Evolutionary conservation across 345 rosid genomes (phyloP).

Genomic region (Pistacia atlantica): DNA sequence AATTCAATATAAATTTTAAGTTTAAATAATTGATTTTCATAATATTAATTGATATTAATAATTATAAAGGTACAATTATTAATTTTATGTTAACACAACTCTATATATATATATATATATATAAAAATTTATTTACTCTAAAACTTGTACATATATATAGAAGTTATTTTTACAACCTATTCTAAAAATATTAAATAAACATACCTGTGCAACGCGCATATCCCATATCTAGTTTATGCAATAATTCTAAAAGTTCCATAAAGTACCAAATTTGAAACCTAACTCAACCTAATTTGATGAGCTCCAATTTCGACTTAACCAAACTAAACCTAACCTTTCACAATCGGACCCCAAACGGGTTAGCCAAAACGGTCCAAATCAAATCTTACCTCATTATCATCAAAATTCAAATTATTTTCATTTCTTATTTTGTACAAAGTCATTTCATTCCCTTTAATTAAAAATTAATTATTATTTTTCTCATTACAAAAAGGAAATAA

Average conservation of each 20-base stretch:
- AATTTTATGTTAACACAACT: too few relatives aligned
- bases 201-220: too few relatives aligned
- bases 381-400: neutral
- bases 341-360: constrained; percentile 7
- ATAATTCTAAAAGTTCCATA: neutral
- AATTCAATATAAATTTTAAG: too few relatives aligned
- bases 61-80: too few relatives aligned
- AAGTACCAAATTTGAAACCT: neutral
- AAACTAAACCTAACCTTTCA: neutral
- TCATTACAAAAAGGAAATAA: neutral
- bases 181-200: too few relatives aligned
- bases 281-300: neutral
- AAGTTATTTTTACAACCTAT: too few relatives aligned
- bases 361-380: neutral
- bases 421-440: neutral
- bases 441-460: neutral
- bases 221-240: too few relatives aligned
- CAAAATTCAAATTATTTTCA: neutral
- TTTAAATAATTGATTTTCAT: too few relatives aligned
- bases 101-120: too few relatives aligned
- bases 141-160: too few relatives aligned
- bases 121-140: too few relatives aligned
- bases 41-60: too few relatives aligned
- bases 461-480: neutral
- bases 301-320: neutral